Conservation (phyloP, 768 basidiomycete species). For the Megacollybia marginata region DNA sequence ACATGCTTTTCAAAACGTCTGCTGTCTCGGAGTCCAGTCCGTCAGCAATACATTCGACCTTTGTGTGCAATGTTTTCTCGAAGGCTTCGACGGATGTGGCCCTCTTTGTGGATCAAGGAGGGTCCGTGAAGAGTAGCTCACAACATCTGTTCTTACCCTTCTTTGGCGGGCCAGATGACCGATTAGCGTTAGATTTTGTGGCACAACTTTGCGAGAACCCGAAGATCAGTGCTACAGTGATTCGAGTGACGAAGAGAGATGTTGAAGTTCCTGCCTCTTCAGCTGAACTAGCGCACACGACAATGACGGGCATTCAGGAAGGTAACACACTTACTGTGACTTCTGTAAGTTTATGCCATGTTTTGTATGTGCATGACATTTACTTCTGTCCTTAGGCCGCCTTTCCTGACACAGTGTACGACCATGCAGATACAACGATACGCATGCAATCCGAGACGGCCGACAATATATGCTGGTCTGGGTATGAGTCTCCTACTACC, state of each 20-base stretch:
- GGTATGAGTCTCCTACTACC: slow-evolving; percentile 35
- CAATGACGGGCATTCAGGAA: slow-evolving; percentile 24
- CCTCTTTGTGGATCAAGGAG: slow-evolving; percentile 69
- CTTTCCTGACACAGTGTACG: slow-evolving; percentile 68
- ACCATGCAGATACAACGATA: slow-evolving; percentile 51
- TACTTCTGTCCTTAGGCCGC: slow-evolving; percentile 16
- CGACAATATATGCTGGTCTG: slow-evolving; percentile 70
- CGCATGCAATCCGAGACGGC: slow-evolving; percentile 77
- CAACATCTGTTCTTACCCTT: slow-evolving; percentile 83
- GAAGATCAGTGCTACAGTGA: slow-evolving; percentile 64
- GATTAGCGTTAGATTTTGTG: slow-evolving; percentile 78
- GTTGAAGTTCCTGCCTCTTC: slow-evolving; percentile 14
- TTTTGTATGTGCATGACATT: neutral
- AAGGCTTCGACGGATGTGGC: slow-evolving; percentile 70
- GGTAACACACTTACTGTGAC: slow-evolving; percentile 32
- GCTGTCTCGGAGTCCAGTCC: slow-evolving; percentile 33
- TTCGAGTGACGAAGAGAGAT: slow-evolving; percentile 53
- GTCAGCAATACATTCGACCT: slow-evolving; percentile 66
- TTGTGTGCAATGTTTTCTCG: slow-evolving; percentile 75
- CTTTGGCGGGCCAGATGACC: slow-evolving; percentile 92
- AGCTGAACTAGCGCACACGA: slow-evolving; percentile 20
- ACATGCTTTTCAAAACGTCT: slow-evolving; percentile 43
- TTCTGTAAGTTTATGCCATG: slow-evolving; percentile 30
- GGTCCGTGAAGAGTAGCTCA: slow-evolving; percentile 19
- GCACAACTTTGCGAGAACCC: slow-evolving; percentile 74